Evolutionary conservation across 768 basidiomycete species (phyloP), one percentile per base, ranked within the genome.

Genomic region (Daedalea quercina): DNA sequence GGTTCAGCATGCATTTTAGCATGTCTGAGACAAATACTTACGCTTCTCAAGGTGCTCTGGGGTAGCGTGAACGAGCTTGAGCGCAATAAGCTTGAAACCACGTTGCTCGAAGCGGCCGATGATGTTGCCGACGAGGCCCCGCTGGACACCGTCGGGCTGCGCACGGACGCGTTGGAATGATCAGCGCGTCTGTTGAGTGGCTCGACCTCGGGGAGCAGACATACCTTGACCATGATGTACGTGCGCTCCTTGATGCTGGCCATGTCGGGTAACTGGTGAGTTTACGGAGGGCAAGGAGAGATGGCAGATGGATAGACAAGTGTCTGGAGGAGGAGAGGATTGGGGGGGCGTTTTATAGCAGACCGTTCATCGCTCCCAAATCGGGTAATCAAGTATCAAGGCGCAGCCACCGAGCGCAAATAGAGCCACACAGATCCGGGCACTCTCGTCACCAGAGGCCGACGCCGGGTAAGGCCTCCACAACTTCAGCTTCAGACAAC

Each of bases 211-310:
- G 55, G 47, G 25, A 55, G 34, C 20, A 19, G 42, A 62, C 65
- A 44, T 51, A 85, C 91, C 93, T 97, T 99, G 86, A 98, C 81
- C 95, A 97, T 97, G 79, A 98, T 98, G 78, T 95, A 97, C 72
- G 94, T 95, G 72, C 91, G 92, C 70, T 97, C 94, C 50, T 59
- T 64, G 68, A 72, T 88, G 68, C 61, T 70, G 58, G 65, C 47
- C 60, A 57, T 60, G 65, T 50, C 61, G 57, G n/a, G n/a, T n/a
- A n/a, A 63, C 61, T 59, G 62, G 61, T 60, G 44, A 51, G 51
- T 23, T 58, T 59, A 49, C 54, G 61, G 48, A 54, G 51, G 42
- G 44, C 26, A 34, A 55, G 56, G 50, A 52, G 46, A 58, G 60
- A 67, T 60, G 63, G 60, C 57, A 66, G 62, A 60, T 58, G 56